A percentile compares a stretch with the other conserved stretches of the same genome.
Conservation (phyloP, 2,329 filamentous ascomycete genomes). For the Botryotinia convoluta region DNA sequence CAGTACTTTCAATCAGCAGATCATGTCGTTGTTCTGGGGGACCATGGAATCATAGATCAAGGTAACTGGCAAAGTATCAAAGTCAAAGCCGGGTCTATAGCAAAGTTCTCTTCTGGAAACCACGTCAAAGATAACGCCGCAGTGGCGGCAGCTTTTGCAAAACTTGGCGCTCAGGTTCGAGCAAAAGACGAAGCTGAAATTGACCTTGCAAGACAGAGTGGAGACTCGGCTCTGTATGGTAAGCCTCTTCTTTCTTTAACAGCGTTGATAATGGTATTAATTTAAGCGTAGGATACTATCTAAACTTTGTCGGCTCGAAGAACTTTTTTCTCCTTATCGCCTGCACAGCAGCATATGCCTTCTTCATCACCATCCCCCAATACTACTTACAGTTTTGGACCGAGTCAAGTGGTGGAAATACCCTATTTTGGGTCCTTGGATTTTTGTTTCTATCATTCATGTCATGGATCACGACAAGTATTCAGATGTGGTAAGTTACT, state of each 20-base stretch:
- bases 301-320: slow-evolving; percentile 3
- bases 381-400: slow-evolving; percentile 8
- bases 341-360: neutral
- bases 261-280: neutral
- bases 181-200: slow-evolving; percentile 27
- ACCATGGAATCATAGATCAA: neutral
- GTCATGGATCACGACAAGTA: neutral
- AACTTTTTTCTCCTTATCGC: neutral
- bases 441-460: slow-evolving; percentile 11
- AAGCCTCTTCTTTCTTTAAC: slow-evolving; percentile 12
- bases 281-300: slow-evolving; percentile 11
- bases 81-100: neutral
- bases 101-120: neutral
- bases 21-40: slow-evolving; percentile 40
- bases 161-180: slow-evolving; percentile 23
- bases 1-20: slow-evolving; percentile 43
- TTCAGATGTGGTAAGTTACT: slow-evolving; percentile 11
- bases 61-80: neutral
- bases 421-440: neutral
- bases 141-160: slow-evolving; percentile 25
- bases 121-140: neutral
- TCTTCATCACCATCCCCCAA: slow-evolving; percentile 15
- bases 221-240: slow-evolving; percentile 31
- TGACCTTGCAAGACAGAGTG: slow-evolving; percentile 30
- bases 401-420: neutral